A percentile compares a stretch with the other conserved stretches of the same genome.
phyloP scores from a whole-genome alignment of 441 rosid genomes.

The Adansonia rubrostipa region DNA sequence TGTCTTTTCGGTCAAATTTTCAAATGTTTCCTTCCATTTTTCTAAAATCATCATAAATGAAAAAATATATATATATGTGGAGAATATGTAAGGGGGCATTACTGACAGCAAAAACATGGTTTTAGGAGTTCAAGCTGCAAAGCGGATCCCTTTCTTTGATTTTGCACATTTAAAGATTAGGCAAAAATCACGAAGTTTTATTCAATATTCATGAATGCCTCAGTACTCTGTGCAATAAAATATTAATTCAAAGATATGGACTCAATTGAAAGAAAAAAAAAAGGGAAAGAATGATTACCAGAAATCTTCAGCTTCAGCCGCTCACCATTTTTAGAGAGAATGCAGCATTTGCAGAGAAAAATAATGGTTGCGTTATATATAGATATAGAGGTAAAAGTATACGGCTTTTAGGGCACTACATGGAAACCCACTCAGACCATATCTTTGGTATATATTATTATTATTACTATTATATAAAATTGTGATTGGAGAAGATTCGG shows the following conservation, averaged over 20 bases:
- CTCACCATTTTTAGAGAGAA: background rate
- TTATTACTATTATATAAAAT: background rate
- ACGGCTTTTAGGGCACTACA: background rate
- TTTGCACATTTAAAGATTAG: constrained; percentile 36
- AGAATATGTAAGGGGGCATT: constrained; percentile 37
- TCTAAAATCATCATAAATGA: too few species aligned
- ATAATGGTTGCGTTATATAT: background rate
- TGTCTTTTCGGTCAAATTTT: too few species aligned
- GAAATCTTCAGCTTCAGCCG: background rate
- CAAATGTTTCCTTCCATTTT: background rate
- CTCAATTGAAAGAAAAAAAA: background rate
- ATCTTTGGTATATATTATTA: background rate
- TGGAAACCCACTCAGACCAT: background rate
- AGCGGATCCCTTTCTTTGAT: constrained; percentile 36
- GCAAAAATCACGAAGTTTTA: constrained; percentile 22
- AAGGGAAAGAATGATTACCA: background rate
- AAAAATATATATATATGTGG: background rate
- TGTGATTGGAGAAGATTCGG: background rate
- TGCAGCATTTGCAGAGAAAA: background rate
- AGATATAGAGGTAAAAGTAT: background rate
- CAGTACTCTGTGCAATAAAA: constrained; percentile 33
- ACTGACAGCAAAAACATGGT: constrained; percentile 42
- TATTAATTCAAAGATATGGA: background rate
- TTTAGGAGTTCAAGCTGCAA: constrained; percentile 36
- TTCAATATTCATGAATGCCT: constrained; percentile 29